These are phyloP conservation scores for Sporothrix curviconia DNA, from an alignment of 2,329 filamentous ascomycete species.

Conservation along the genomic window DNA sequence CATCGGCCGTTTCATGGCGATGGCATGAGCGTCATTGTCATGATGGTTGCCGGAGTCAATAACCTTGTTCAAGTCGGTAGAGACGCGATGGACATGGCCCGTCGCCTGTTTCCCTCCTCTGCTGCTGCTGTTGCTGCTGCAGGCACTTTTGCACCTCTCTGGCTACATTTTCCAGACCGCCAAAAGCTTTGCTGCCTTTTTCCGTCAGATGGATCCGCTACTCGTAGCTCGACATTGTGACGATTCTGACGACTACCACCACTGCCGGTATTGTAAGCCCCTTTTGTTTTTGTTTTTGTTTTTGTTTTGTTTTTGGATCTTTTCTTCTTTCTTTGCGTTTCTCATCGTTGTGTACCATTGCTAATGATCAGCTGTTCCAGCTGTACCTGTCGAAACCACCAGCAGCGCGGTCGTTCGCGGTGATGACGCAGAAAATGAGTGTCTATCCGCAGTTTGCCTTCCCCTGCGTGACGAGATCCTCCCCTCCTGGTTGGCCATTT, in stretches of 20 bases:
- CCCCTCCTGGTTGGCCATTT: constrained; percentile 63
- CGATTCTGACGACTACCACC: background rate
- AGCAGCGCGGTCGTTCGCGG: constrained; percentile 61
- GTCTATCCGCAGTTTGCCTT: constrained; percentile 67
- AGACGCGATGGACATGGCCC: too few relatives aligned
- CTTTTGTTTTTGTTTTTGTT: background rate
- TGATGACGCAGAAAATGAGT: constrained; percentile 59
- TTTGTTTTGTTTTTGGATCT: background rate
- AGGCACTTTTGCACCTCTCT: background rate
- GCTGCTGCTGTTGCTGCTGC: background rate
- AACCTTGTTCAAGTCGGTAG: too few relatives aligned
- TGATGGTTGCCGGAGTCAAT: too few relatives aligned
- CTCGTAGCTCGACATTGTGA: constrained; percentile 1
- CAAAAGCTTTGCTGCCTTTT: background rate
- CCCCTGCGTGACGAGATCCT: constrained; percentile 61
- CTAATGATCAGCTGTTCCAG: constrained; percentile 27
- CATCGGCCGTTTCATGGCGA: too few relatives aligned
- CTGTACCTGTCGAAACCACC: constrained; percentile 60
- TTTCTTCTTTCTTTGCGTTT: background rate
- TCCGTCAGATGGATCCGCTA: background rate
- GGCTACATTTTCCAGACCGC: too few relatives aligned
- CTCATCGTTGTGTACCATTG: background rate
- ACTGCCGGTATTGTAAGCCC: background rate
- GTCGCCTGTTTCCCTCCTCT: too few relatives aligned
- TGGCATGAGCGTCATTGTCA: too few relatives aligned